Conservation (phyloP, 2,329 filamentous ascomycete genomes). For the Monilinia polystroma region DNA sequence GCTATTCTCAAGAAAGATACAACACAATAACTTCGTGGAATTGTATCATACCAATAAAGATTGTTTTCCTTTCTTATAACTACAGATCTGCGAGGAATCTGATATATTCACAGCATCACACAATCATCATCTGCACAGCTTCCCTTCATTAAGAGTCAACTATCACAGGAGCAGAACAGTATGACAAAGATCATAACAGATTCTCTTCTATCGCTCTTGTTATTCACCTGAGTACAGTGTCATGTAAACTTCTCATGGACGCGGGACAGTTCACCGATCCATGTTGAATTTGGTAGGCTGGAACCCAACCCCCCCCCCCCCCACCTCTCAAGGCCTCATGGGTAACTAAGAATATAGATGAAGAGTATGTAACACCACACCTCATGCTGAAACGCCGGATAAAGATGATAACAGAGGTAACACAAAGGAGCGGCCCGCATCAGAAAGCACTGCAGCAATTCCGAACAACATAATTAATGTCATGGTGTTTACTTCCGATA, state of each 20-base stretch:
- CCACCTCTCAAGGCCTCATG: neutral
- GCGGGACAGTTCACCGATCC: neutral
- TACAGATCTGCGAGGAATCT: neutral
- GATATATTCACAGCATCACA: neutral
- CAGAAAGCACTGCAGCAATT: neutral
- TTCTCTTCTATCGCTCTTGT: too few species aligned
- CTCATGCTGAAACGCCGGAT: neutral
- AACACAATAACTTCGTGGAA: neutral
- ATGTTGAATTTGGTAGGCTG: neutral
- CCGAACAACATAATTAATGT: neutral
- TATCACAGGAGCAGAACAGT: neutral
- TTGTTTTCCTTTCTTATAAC: neutral
- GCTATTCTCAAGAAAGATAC: neutral
- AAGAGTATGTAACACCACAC: neutral
- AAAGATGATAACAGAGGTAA: neutral
- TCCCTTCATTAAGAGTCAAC: neutral
- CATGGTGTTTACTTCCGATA: neutral
- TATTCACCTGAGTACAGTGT: neutral
- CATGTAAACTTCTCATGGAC: neutral
- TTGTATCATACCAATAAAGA: neutral
- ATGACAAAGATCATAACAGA: neutral
- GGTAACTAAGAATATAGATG: neutral
- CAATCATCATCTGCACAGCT: too few species aligned
- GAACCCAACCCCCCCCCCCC: too few species aligned
- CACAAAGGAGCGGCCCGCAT: neutral